Conservation (phyloP, 345 rosid genomes). For the Eucalyptus paniculata region DNA sequence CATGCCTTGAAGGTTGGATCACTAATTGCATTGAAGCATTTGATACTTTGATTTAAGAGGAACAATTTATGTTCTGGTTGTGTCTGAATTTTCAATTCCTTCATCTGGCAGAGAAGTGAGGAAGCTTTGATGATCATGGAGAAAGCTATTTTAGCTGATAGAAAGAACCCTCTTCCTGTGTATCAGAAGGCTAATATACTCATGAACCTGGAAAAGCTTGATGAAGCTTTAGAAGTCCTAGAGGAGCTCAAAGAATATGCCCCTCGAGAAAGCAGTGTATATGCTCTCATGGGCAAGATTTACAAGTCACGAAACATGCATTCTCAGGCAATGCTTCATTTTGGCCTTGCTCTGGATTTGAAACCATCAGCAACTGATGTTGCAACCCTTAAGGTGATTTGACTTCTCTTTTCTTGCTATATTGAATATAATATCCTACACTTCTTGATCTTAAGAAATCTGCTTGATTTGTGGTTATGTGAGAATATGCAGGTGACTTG, state of each 20-base stretch:
- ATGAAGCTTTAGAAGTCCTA: slow-evolving; percentile 79
- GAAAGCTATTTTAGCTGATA: slow-evolving; percentile 79
- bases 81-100: slow-evolving; percentile 19
- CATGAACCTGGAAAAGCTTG: slow-evolving; percentile 56
- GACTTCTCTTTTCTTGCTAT: background rate
- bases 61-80: slow-evolving; percentile 18
- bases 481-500: background rate
- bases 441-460: background rate
- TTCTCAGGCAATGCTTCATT: slow-evolving; percentile 86
- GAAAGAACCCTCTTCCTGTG: slow-evolving; percentile 95
- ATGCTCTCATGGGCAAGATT: slow-evolving; percentile 90
- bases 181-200: slow-evolving; percentile 92
- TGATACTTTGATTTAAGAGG: background rate
- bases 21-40: background rate
- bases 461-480: background rate
- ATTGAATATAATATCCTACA: background rate
- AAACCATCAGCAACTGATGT: slow-evolving; percentile 92
- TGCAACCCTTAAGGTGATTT: slow-evolving; percentile 74
- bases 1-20: slow-evolving; percentile 63
- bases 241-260: slow-evolving; percentile 91
- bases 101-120: slow-evolving; percentile 50
- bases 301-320: slow-evolving; percentile 65
- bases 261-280: slow-evolving; percentile 85
- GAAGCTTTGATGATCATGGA: slow-evolving; percentile 92
- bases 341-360: slow-evolving; percentile 90